Base-by-base conservation (phyloP, 371 early-diverging fungal species). In the Apophysomyces elegans region DNA sequence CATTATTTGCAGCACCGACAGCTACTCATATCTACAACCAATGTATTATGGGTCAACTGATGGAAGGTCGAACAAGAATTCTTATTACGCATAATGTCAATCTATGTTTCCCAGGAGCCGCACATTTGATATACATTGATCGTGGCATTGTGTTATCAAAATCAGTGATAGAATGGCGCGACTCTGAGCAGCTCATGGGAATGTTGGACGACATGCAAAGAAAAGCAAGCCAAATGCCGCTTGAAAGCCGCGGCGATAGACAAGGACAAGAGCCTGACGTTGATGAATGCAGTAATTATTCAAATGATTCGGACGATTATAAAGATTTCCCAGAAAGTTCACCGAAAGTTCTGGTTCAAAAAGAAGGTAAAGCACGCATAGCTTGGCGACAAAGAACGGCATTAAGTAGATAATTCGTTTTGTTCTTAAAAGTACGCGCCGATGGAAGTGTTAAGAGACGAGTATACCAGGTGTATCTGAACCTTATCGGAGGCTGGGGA, bases 1-100 rank as follows among this genome's bases (percentile, higher is more conserved):
- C 91, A 90, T 37, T 16, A 41, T 16, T 12, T 46, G 6, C 61
- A 78, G 79, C 94, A 8, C 96, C 96, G 45, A 97, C 98, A 2
- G 97, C 93, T 5, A 88, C 88, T 61, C 93, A 93, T 72, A 80
- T 98, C 2, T 84, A 91, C 47, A 75, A 81, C 26, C 73, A 87
- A 43, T 95, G 95, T 63, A 63, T 95, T 38, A 72, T 86, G 41
- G 90, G 91, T 11, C 75, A 84, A 32, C 73, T 94, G 66, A 86
- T 97, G 90, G 72, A 71, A 4, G 80, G 79, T 38, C 86, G 96
- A 37, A 96, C 97, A 0, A 78, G 90, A 14, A 77, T 98, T 13
- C 81, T 98, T 37, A 93, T 96, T 7, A 96, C 96, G 0, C 97
- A 98, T 72, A 92, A 94, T 50, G 90, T 95, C 11, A 75, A 86